Base-by-base conservation (phyloP, 2,329 filamentous ascomycete genomes). In the Pseudopyrenochaeta lycopersici region DNA sequence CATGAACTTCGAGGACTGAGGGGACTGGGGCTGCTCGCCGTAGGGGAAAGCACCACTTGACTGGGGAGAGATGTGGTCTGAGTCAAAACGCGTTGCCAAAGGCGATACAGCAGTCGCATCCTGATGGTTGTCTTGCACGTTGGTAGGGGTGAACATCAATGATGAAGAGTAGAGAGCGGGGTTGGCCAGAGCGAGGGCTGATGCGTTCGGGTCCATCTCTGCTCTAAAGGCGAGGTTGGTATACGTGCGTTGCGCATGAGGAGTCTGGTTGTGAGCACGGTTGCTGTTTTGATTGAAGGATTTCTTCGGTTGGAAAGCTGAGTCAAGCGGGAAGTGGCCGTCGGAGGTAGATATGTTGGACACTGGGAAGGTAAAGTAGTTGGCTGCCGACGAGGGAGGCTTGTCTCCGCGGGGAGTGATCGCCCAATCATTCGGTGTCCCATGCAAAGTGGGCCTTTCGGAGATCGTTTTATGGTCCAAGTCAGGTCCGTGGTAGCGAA, bases 51-150 rank as follows among this genome's bases (percentile, higher is more conserved):
- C 51, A n/a, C 30, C 10, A n/a, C 52, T 35, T 6, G 52, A 51
- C 4, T 17, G 12, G 14, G 39, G 48, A 20, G 50, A 45, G 10
- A 17, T 27, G 15, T 44, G 15, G 12, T 53, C 45, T 3, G 21
- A 4, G 10, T 59, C 43, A 46, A 60, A 63, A n/a, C 10, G 31
- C 23, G 51, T 59, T 29, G 60, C 27, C 32, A 56, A 4, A 9
- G 56, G 56, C 1, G 60, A 54, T 1, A 62, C 46, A 1, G 52
- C 50, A 14, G 41, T n/a, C 27, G 49, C 11, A 18, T 53, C 31
- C 14, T 49, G 43, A 7, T 14, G 9, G 2, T 39, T 27, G 6
- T n/a, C 32, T 0, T 29, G 30, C n/a, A 30, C 11, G 9, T 50
- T 55, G 20, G 33, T 49, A 11, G 54, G 44, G 5, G 48, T 54